phyloP scores from a whole-genome alignment of 148 eudicot genomes.

The Rhododendron ovatum region DNA sequence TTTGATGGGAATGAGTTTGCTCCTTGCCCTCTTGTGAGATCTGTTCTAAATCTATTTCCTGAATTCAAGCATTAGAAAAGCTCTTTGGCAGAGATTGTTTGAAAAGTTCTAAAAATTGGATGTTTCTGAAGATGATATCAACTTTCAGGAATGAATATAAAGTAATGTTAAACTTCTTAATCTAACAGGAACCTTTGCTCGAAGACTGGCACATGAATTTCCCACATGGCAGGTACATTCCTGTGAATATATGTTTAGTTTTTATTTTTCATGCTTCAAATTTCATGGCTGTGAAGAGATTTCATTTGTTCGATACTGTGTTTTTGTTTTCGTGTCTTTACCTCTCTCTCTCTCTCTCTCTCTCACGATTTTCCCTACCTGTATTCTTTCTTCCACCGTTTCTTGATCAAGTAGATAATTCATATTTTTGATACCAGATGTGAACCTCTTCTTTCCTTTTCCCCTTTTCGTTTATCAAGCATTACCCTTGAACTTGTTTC shows the following conservation, averaged over 20 bases:
- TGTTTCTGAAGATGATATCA: neutral
- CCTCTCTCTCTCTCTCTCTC: neutral
- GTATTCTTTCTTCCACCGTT: neutral
- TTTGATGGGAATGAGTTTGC: neutral
- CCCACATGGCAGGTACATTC: conserved; percentile 85
- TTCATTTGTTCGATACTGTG: neutral
- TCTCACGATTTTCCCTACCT: neutral
- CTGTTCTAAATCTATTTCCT: neutral
- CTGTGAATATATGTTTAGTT: conserved; percentile 6
- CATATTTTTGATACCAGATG: neutral
- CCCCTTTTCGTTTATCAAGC: neutral
- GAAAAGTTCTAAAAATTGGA: neutral
- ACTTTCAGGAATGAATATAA: neutral
- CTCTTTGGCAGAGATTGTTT: neutral
- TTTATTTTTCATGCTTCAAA: conserved; percentile 1
- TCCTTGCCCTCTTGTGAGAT: conserved; percentile 2
- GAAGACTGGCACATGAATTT: conserved; percentile 72
- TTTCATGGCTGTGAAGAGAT: neutral
- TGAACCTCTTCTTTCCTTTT: neutral
- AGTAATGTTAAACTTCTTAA: neutral
- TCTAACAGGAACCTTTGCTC: conserved; percentile 64
- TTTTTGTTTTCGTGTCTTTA: neutral
- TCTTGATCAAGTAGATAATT: neutral
- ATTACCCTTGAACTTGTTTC: neutral
- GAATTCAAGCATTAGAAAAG: neutral